Evolutionary conservation across 2,329 filamentous ascomycete genomes (phyloP).

Genomic region (Anisogramma anomala): DNA sequence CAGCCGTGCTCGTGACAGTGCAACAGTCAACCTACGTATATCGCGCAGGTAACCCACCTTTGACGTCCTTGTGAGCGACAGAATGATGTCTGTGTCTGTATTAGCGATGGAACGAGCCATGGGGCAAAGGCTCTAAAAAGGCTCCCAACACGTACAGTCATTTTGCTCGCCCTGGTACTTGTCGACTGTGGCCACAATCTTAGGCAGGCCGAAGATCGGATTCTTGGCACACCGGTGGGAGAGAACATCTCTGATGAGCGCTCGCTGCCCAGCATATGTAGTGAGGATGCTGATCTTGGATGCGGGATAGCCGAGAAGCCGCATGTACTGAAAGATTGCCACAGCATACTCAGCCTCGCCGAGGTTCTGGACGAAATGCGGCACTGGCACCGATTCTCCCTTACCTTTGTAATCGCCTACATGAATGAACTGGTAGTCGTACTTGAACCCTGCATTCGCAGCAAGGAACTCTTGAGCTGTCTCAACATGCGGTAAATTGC

Average conservation of each 20-base stretch:
- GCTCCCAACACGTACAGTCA: conserved; percentile 60
- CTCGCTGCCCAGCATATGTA: conserved; percentile 85
- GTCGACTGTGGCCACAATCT: conserved; percentile 86
- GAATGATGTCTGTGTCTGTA: conserved; percentile 62
- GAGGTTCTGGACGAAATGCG: conserved; percentile 92
- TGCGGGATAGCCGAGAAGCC: conserved; percentile 82
- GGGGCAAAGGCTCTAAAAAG: neutral
- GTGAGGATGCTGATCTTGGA: conserved; percentile 76
- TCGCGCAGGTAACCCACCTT: conserved; percentile 88
- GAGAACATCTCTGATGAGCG: conserved; percentile 79
- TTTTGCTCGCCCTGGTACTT: conserved; percentile 99
- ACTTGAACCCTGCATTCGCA: conserved; percentile 85
- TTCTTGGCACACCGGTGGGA: conserved; percentile 73
- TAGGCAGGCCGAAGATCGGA: conserved; percentile 76
- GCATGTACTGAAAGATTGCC: conserved; percentile 94
- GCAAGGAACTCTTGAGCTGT: conserved; percentile 57
- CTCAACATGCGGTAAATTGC: conserved; percentile 66
- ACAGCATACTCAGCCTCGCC: conserved; percentile 97
- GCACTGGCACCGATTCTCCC: conserved; percentile 79
- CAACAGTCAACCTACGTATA: conserved; percentile 85
- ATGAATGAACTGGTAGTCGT: conserved; percentile 94
- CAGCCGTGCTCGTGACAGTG: conserved; percentile 79
- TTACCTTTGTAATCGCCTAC: conserved; percentile 84
- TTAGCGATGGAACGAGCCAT: conserved; percentile 6
- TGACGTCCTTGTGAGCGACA: conserved; percentile 82